Base-by-base conservation (phyloP, 148 eudicot species). In the Simmondsia chinensis region DNA sequence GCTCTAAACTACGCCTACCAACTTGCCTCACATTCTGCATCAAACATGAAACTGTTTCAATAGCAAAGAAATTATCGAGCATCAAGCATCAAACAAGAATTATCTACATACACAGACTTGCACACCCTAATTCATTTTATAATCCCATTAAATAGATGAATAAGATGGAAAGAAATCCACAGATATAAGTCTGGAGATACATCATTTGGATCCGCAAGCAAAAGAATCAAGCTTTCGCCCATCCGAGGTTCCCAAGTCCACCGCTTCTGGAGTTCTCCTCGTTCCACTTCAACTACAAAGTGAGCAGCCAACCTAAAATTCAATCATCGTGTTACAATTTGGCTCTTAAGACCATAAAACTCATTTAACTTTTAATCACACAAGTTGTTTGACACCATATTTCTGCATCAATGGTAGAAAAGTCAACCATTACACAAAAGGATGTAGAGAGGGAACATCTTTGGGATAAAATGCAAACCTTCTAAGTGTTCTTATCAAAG, bases 181-280 rank as follows among this genome's bases (percentile, higher is more conserved):
- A 6, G 30, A 31, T 36, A 11, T 20, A 44, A 55, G 51, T 42
- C 9, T 45, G 11, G 40, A 51, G 36, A 69, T 89, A 85, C 97
- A 71, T 91, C 97, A 61, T 85, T 80, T 46, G 93, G 86, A 68
- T 91, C 97, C 65, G 78, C 78, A 66, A 85, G 83, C 71, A 85
- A 54, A 58, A 91, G 95, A 60, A 91, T 72, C 74, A 85, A 65
- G 72, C 86, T 82, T 51, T 72, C 84, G 39, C 85, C 72, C 95
- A 91, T 91, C 67, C 64, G 71, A 21, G 88, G 67, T 55, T 91
- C 95, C 97, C 97, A 91, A 40, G 80, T 68, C 97, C 94, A 91
- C 66, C 72, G 81, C 64, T 60, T 85, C 68, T 64, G 54, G 29
- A 79, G 65, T 48, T 76, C 86, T 24, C 69, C 69, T 70, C 64